Conservation (phyloP, 805 yeast species). For the Myxozyma melibiosi region DNA sequence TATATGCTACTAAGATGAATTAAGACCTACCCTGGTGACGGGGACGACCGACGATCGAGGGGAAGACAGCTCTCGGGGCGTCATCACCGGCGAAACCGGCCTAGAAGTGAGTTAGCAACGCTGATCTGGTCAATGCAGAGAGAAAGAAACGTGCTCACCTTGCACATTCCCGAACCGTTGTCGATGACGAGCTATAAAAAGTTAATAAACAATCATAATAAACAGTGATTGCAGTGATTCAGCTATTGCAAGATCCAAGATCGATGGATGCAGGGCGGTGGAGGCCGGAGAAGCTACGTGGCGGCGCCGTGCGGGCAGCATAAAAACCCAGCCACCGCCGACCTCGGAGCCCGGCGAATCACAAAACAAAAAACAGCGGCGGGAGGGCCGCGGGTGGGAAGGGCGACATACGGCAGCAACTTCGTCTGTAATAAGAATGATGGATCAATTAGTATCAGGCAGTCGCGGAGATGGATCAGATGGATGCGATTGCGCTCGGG, state of each 20-base stretch:
- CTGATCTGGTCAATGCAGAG: background rate
- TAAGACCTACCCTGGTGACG: slow-evolving; percentile 93
- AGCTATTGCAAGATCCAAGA: background rate
- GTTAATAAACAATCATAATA: slow-evolving; percentile 38
- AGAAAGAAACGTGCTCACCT: slow-evolving; percentile 41
- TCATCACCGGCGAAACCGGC: slow-evolving; percentile 99
- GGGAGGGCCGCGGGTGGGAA: background rate
- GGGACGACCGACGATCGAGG: slow-evolving; percentile 99
- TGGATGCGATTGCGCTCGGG: background rate
- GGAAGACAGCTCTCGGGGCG: slow-evolving; percentile 99
- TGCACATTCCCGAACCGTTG: slow-evolving; percentile 99
- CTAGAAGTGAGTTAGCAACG: background rate
- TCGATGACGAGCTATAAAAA: slow-evolving; percentile 80
- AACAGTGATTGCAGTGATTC: background rate
- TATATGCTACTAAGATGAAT: background rate
- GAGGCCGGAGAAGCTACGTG: slow-evolving; percentile 2
- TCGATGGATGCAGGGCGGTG: background rate
- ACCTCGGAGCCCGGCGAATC: slow-evolving; percentile 5
- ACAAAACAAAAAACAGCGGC: background rate
- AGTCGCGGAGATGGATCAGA: background rate
- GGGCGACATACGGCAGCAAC: slow-evolving; percentile 50
- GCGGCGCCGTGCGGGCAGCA: background rate
- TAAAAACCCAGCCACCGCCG: slow-evolving; percentile 3
- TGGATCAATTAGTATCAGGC: slow-evolving; percentile 2
- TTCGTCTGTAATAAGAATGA: slow-evolving; percentile 44